These are phyloP conservation scores for Albatrellus sp. DNA, from an alignment of 1,284 basidiomycete genomes.

Conservation along the genomic window DNA sequence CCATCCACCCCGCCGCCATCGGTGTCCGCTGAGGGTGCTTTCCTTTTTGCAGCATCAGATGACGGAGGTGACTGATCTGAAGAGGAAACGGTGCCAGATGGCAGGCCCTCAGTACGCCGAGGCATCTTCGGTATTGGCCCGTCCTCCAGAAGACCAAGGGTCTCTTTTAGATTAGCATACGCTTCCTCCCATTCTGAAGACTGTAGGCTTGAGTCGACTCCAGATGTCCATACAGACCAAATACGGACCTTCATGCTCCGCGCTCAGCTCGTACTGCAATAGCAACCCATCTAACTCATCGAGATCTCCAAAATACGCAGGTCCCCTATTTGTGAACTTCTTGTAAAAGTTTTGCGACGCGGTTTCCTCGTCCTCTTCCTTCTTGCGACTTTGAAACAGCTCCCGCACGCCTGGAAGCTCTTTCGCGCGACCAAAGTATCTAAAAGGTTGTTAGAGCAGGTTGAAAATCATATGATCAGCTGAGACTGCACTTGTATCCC, in stretches of 20 bases:
- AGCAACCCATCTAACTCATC: slow-evolving; percentile 74
- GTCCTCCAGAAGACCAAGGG: slow-evolving; percentile 41
- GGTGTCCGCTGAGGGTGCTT: slow-evolving; percentile 33
- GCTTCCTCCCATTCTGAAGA: slow-evolving; percentile 62
- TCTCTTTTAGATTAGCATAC: slow-evolving; percentile 40
- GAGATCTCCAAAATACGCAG: slow-evolving; percentile 84
- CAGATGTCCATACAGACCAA: slow-evolving; percentile 1
- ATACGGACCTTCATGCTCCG: slow-evolving; percentile 63
- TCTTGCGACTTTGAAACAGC: slow-evolving; percentile 76
- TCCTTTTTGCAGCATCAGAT: slow-evolving; percentile 32
- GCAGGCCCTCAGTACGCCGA: slow-evolving; percentile 21
- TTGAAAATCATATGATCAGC: background rate
- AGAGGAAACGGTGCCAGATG: slow-evolving; percentile 14
- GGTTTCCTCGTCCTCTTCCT: slow-evolving; percentile 78
- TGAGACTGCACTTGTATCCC: slow-evolving; percentile 79
- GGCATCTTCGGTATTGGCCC: slow-evolving; percentile 41
- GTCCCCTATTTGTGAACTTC: slow-evolving; percentile 82
- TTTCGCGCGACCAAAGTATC: slow-evolving; percentile 95
- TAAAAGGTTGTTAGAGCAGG: slow-evolving; percentile 18
- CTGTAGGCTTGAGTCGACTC: background rate
- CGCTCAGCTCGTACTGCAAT: slow-evolving; percentile 57
- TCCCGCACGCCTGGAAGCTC: slow-evolving; percentile 94
- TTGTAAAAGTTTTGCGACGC: slow-evolving; percentile 70
- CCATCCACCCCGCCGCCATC: slow-evolving; percentile 24
- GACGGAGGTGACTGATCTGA: slow-evolving; percentile 12